Percentiles rank a stretch among this genome's conserved stretches.
Evolutionary conservation across 1,139 yeast genomes (phyloP).

Genomic region (Waltiozyma sp.): DNA sequence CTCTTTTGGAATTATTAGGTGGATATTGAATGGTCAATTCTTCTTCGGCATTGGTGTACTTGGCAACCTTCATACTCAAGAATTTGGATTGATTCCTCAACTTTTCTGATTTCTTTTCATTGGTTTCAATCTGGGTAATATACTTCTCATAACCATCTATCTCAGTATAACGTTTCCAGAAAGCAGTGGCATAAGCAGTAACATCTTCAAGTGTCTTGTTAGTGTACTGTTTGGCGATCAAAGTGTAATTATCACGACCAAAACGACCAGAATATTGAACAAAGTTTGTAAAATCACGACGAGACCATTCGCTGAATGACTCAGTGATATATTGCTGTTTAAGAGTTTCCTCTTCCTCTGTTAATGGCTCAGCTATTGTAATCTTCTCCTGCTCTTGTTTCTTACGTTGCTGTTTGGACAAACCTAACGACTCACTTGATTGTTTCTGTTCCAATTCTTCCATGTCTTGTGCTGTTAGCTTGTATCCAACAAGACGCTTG

Average conservation of each 20-base stretch:
- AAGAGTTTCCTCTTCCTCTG: conserved; percentile 59
- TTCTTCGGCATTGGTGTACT: conserved; percentile 59
- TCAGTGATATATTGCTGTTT: conserved; percentile 51
- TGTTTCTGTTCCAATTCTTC: conserved; percentile 7
- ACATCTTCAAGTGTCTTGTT: conserved; percentile 66
- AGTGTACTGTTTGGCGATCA: conserved; percentile 48
- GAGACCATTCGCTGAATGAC: conserved; percentile 74
- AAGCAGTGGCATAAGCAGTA: conserved; percentile 50
- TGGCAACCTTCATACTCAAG: conserved; percentile 51
- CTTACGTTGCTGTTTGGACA: conserved; percentile 34
- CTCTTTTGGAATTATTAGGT: conserved; percentile 81
- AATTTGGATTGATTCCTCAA: conserved; percentile 55
- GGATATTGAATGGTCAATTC: conserved; percentile 75
- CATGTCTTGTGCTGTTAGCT: conserved; percentile 35
- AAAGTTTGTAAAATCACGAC: conserved; percentile 81
- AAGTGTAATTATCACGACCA: conserved; percentile 56
- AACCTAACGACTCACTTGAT: conserved; percentile 1
- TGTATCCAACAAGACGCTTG: conserved; percentile 63
- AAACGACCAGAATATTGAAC: conserved; percentile 70
- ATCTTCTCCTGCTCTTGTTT: conserved; percentile 52
- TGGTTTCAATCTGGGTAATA: conserved; percentile 73
- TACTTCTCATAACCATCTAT: conserved; percentile 85
- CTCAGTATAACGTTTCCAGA: conserved; percentile 63
- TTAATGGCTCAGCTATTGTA: conserved; percentile 58
- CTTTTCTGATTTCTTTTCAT: conserved; percentile 69